Percentiles rank a stretch among this genome's conserved stretches.
These are phyloP conservation scores for Silybum marianum DNA, from an alignment of 129 eudicot genomes.

Conservation along the genomic window DNA sequence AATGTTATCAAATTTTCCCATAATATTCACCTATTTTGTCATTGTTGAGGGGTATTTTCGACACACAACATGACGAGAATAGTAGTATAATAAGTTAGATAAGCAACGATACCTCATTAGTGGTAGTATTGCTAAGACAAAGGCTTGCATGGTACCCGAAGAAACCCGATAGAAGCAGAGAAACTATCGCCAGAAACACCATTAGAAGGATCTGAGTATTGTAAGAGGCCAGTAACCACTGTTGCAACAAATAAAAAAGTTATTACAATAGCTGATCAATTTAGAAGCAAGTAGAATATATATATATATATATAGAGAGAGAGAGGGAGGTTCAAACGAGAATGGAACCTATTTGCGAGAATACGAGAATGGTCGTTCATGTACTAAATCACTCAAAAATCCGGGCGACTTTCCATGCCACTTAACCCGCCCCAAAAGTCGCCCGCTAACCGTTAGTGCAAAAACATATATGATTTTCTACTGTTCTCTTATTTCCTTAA, in stretches of 20 bases:
- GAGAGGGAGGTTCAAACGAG: too few relatives aligned
- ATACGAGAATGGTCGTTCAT: too few relatives aligned
- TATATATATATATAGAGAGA: too few relatives aligned
- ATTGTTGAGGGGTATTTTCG: not conserved
- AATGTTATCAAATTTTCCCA: not conserved
- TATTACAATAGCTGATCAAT: slow-evolving; percentile 9
- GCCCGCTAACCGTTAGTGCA: too few relatives aligned
- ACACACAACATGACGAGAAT: not conserved
- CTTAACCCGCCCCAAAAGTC: too few relatives aligned
- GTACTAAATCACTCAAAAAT: too few relatives aligned
- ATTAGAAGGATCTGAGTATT: slow-evolving; percentile 87
- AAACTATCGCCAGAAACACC: slow-evolving; percentile 85
- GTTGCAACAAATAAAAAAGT: slow-evolving; percentile 35
- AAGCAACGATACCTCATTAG: slow-evolving; percentile 73
- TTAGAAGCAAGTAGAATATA: too few relatives aligned
- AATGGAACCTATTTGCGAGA: too few relatives aligned
- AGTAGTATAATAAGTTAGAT: slow-evolving; percentile 1
- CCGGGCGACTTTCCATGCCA: too few relatives aligned
- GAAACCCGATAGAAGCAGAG: slow-evolving; percentile 81
- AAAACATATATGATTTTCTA: too few relatives aligned
- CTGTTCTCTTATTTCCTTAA: too few relatives aligned
- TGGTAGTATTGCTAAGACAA: slow-evolving; percentile 85
- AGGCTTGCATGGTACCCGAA: slow-evolving; percentile 86
- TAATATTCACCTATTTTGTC: not conserved
- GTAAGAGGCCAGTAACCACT: slow-evolving; percentile 89